phyloP scores from a whole-genome alignment of 495 filamentous ascomycete genomes.

The Penicillium subrubescens region DNA sequence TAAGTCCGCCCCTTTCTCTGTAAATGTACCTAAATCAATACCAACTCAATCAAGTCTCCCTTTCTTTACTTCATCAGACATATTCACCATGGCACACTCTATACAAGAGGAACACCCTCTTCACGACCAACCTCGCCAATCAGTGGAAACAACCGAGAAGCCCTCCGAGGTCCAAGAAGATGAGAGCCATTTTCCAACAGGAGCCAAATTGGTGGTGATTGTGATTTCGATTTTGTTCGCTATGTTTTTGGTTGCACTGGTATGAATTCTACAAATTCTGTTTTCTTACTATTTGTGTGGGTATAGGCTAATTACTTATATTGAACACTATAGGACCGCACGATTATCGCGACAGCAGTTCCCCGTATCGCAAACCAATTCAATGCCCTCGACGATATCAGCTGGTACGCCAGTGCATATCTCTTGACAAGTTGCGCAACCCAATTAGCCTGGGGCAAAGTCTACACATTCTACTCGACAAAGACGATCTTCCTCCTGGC shows the following conservation, averaged over 20 bases:
- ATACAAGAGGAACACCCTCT: neutral
- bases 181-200: neutral
- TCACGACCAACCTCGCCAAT: neutral
- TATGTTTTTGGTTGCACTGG: slow-evolving; percentile 12
- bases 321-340: slow-evolving; percentile 46
- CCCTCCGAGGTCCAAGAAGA: neutral
- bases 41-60: neutral
- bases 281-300: neutral
- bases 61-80: neutral
- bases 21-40: neutral
- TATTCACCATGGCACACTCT: neutral
- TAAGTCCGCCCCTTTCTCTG: neutral
- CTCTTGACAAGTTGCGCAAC: slow-evolving; percentile 50
- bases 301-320: neutral
- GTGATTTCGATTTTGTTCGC: neutral
- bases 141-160: neutral
- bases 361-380: slow-evolving; percentile 70
- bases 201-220: neutral
- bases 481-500: slow-evolving; percentile 61
- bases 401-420: slow-evolving; percentile 58
- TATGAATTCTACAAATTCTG: neutral
- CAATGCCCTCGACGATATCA: slow-evolving; percentile 59
- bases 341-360: slow-evolving; percentile 73
- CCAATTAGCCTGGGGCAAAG: slow-evolving; percentile 55
- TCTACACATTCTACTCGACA: slow-evolving; percentile 64